phyloP scores from a whole-genome alignment of 352 stramenopile species.

The Blastocystis hominis region DNA sequence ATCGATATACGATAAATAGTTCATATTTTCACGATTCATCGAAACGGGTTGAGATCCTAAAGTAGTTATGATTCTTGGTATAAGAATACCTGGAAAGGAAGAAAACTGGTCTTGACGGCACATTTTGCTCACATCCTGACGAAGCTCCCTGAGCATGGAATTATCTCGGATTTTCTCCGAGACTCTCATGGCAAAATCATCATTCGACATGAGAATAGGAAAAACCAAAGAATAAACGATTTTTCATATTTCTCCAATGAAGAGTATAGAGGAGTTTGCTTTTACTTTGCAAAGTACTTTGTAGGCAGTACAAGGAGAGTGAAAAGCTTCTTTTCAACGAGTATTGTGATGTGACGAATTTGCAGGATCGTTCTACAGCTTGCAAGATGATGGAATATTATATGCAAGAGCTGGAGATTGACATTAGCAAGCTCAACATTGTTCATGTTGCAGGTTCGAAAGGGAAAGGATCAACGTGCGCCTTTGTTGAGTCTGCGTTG shows the following conservation, averaged over 20 bases:
- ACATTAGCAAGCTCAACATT: slow-evolving; percentile 17
- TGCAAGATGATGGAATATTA: slow-evolving; percentile 54
- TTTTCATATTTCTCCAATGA: neutral
- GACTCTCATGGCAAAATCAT: neutral
- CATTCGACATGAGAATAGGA: neutral
- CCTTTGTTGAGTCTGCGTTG: slow-evolving; percentile 74
- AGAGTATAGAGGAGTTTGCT: neutral
- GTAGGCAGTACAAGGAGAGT: slow-evolving; percentile 5
- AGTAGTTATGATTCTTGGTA: neutral
- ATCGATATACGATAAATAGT: slow-evolving; percentile 16
- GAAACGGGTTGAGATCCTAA: slow-evolving; percentile 54
- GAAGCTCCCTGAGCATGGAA: neutral
- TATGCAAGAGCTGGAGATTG: slow-evolving; percentile 59
- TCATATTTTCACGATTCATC: slow-evolving; percentile 48
- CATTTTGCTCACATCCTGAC: slow-evolving; percentile 43
- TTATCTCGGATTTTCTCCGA: neutral
- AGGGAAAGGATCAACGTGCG: slow-evolving; percentile 82
- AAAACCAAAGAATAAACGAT: neutral
- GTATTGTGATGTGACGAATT: slow-evolving; percentile 40
- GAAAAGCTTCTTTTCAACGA: slow-evolving; percentile 22
- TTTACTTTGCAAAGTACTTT: neutral
- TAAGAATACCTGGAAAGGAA: slow-evolving; percentile 15
- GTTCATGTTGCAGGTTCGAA: slow-evolving; percentile 88
- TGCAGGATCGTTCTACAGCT: neutral
- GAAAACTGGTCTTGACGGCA: neutral